These are phyloP conservation scores for Ceraceosorus bombacis DNA, from an alignment of 1,284 basidiomycete species.

Conservation along the genomic window DNA sequence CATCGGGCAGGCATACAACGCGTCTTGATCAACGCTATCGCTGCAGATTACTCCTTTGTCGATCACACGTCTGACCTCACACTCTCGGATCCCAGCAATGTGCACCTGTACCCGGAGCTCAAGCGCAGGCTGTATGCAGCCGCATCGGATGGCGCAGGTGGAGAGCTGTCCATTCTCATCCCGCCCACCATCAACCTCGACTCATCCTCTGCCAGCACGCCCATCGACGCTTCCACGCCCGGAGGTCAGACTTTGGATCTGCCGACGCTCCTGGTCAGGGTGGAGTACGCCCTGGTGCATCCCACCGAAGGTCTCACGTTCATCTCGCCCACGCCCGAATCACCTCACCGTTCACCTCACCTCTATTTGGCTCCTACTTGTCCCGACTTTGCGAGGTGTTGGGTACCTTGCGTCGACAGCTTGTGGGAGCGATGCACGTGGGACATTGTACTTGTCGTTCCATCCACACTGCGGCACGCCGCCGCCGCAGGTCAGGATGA, in stretches of 20 bases:
- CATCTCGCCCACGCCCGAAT: constrained; percentile 66
- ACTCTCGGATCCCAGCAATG: constrained; percentile 61
- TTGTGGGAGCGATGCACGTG: constrained; percentile 95
- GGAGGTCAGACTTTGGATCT: constrained; percentile 55
- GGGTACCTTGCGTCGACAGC: constrained; percentile 94
- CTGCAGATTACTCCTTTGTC: constrained; percentile 65
- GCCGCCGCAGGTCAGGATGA: constrained; percentile 15
- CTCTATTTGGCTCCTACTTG: constrained; percentile 82
- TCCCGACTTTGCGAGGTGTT: constrained; percentile 82
- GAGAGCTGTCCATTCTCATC: constrained; percentile 84
- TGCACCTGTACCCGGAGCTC: constrained; percentile 82
- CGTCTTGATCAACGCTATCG: constrained; percentile 56
- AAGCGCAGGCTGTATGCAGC: constrained; percentile 87
- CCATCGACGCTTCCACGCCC: constrained; percentile 17
- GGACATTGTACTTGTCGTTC: constrained; percentile 95
- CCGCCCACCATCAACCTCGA: constrained; percentile 57
- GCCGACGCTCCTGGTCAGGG: constrained; percentile 65
- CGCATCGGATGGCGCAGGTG: constrained; percentile 79
- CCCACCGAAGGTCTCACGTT: constrained; percentile 81
- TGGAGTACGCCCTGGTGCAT: constrained; percentile 70
- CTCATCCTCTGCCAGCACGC: constrained; percentile 4
- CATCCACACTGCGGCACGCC: constrained; percentile 52
- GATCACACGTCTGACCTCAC: constrained; percentile 67
- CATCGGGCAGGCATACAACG: constrained; percentile 62
- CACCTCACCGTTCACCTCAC: constrained; percentile 76